Conservation (phyloP, 495 filamentous ascomycete species). For the Oleoguttula mirabilis region DNA sequence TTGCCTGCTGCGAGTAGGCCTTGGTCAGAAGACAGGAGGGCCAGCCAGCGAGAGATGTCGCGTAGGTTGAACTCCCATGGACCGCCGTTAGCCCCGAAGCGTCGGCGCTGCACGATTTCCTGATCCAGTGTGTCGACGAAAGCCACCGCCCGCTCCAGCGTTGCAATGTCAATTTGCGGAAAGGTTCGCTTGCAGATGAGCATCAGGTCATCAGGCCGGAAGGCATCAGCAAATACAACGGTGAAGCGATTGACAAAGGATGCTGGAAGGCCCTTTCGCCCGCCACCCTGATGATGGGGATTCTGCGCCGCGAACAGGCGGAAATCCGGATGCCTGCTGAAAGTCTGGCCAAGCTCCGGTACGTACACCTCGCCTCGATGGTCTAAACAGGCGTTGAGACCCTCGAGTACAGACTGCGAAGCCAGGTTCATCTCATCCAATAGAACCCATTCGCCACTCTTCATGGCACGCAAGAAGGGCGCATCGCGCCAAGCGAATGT, state of each 20-base stretch:
- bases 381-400: slow-evolving; percentile 92
- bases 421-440: slow-evolving; percentile 99
- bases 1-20: slow-evolving; percentile 40
- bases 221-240: slow-evolving; percentile 87
- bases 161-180: slow-evolving; percentile 42
- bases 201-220: slow-evolving; percentile 66
- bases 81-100: slow-evolving; percentile 66
- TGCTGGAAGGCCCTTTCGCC: slow-evolving; percentile 84
- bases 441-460: slow-evolving; percentile 86
- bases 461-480: slow-evolving; percentile 92
- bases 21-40: slow-evolving; percentile 49
- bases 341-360: slow-evolving; percentile 84
- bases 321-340: slow-evolving; percentile 79
- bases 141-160: slow-evolving; percentile 52
- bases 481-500: slow-evolving; percentile 92
- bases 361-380: slow-evolving; percentile 95
- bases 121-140: slow-evolving; percentile 71
- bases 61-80: slow-evolving; percentile 98
- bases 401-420: slow-evolving; percentile 92
- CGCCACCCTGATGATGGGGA: slow-evolving; percentile 91
- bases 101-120: slow-evolving; percentile 50
- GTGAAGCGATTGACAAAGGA: slow-evolving; percentile 98
- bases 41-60: slow-evolving; percentile 81
- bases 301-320: slow-evolving; percentile 94
- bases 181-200: slow-evolving; percentile 71